Base-by-base conservation (phyloP, 1,139 yeast genomes). In the Debaryomycetaceae sp. region DNA sequence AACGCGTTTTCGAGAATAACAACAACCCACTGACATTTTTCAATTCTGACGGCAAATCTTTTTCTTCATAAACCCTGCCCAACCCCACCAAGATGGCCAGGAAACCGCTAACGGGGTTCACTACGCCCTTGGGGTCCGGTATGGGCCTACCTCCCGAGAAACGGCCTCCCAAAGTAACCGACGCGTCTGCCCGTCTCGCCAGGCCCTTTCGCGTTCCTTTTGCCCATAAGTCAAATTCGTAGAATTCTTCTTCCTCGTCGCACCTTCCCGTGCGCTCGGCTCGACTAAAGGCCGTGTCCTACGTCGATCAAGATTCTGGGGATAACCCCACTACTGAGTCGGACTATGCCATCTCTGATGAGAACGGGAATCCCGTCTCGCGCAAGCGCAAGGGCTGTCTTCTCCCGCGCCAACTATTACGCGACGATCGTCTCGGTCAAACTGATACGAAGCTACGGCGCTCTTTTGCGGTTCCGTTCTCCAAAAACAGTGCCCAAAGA, bases 401-500 rank as follows among this genome's bases (percentile, higher is more conserved):
- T 23, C 52, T 70, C 29, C 70, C 74, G 3, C 49, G 70, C 35
- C 53, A 55, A 35, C 38, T 55, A 28, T 37, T 52, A 2, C 44
- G 46, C 23, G 53, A 70, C 22, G 53, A 56, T 25, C 42, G 47
- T 16, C 37, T 52, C 5, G 50, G 46, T n/a, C 46, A 51, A 22
- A 51, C 44, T 21, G 59, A 56, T 23, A 46, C 49, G n/a, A 64
- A 62, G 31, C 40, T 57, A 14, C 53, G 54, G 19, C 42, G 55
- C 47, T 43, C 55, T 45, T 75, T 75, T 43, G 54, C 63, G 1
- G 71, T 73, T 3, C 82, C 82, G 2, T 66, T 68, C 34, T 49
- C 58, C 2, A 58, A 58, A 33, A 55, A 45, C 24, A 52, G 47
- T 26, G 48, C 48, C 13, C 51, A 52, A 43, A 30, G 45, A 30